Evolutionary conservation across 257 asterid species (phyloP).

Genomic region (Plectranthus barbatus): DNA sequence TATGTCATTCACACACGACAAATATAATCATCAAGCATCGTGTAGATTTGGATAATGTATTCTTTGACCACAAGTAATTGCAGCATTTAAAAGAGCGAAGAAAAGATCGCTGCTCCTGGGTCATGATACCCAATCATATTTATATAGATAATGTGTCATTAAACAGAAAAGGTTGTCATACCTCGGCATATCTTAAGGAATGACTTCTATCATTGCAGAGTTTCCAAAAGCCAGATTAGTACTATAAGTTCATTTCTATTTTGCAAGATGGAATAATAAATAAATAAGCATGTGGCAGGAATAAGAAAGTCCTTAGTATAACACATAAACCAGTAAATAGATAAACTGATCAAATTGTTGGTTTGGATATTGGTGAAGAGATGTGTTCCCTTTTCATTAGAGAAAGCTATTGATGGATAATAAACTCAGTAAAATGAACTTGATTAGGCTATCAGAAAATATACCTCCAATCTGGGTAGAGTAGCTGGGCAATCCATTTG

Average conservation of each 20-base stretch:
- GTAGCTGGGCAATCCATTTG: slow-evolving; percentile 21
- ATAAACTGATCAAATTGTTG: background rate
- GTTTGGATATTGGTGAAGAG: background rate
- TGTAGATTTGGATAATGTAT: background rate
- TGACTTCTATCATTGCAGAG: background rate
- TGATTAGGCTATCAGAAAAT: slow-evolving; percentile 1
- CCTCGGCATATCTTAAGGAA: background rate
- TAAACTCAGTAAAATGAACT: background rate
- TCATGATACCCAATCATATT: background rate
- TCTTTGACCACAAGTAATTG: background rate
- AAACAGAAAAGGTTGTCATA: background rate
- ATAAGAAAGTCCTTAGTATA: background rate
- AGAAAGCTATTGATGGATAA: background rate
- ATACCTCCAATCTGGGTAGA: slow-evolving; percentile 41
- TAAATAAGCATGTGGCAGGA: background rate
- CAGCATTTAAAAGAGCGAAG: background rate
- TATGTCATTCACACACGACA: slow-evolving; percentile 8
- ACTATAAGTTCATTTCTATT: background rate
- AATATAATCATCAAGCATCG: background rate
- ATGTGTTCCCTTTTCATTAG: background rate
- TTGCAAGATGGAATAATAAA: background rate
- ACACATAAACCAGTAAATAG: background rate
- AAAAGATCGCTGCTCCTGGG: background rate
- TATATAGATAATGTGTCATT: background rate
- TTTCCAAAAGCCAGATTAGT: background rate